These are phyloP conservation scores for Teunomyces panamensis DNA, from an alignment of 805 yeast genomes.

Conservation along the genomic window DNA sequence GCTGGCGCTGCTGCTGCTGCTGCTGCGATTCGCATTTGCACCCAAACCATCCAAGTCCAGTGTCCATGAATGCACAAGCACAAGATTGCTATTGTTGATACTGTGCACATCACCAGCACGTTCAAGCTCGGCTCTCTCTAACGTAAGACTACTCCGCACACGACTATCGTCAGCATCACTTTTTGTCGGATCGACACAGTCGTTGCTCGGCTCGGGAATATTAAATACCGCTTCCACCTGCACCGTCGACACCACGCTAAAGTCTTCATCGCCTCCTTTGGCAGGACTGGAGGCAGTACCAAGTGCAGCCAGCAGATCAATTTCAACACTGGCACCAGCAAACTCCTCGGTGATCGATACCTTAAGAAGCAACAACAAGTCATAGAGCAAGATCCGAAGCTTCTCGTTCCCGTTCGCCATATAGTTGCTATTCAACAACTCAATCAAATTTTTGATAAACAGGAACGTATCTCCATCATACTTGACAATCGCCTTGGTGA, in stretches of 20 bases:
- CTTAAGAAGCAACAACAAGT: slow-evolving; percentile 55
- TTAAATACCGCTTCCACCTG: slow-evolving; percentile 18
- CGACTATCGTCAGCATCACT: slow-evolving; percentile 13
- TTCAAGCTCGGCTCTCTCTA: slow-evolving; percentile 32
- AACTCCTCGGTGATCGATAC: slow-evolving; percentile 25
- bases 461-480: slow-evolving; percentile 42
- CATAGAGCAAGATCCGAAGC: slow-evolving; percentile 56
- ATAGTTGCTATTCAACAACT: slow-evolving; percentile 42
- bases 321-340: neutral
- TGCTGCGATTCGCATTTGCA: too few relatives aligned
- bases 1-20: too few relatives aligned
- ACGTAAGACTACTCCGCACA: slow-evolving; percentile 19
- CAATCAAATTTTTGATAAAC: slow-evolving; percentile 47
- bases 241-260: neutral
- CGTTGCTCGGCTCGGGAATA: slow-evolving; percentile 27
- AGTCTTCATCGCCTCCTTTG: neutral
- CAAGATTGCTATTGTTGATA: slow-evolving; percentile 26
- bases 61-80: slow-evolving; percentile 13
- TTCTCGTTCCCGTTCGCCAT: slow-evolving; percentile 40
- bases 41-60: neutral
- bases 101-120: slow-evolving; percentile 30
- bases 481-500: slow-evolving; percentile 42
- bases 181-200: slow-evolving; percentile 15
- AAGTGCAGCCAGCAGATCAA: neutral
- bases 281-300: neutral